Percentiles rank a stretch among this genome's conserved stretches.
Conservation (phyloP, 768 basidiomycete genomes). For the Hysterangium stoloniferum region DNA sequence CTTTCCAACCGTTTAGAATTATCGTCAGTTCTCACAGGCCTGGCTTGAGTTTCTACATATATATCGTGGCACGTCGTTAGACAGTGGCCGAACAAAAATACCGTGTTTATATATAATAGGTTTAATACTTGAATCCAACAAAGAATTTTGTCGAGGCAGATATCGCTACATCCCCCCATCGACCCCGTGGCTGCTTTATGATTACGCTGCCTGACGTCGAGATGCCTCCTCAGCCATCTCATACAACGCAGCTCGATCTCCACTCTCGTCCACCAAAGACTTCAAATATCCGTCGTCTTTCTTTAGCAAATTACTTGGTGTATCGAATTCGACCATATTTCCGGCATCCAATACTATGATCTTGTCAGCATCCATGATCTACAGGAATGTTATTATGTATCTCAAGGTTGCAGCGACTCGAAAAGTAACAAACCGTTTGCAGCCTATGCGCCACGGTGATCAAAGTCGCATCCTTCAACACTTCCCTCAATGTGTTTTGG, state of each 20-base stretch:
- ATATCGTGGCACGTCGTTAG: too few species aligned
- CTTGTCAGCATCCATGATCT: constrained; percentile 54
- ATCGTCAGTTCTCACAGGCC: too few species aligned
- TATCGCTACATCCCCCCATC: too few species aligned
- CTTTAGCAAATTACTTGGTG: constrained; percentile 41
- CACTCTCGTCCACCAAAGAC: constrained; percentile 50
- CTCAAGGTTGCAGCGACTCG: background rate
- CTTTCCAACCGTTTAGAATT: too few species aligned
- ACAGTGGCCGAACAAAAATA: too few species aligned
- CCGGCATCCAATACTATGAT: too few species aligned
- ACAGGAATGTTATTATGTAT: background rate
- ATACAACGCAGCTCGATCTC: constrained; percentile 41
- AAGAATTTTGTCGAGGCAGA: too few species aligned
- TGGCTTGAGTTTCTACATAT: too few species aligned
- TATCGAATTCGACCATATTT: constrained; percentile 49
- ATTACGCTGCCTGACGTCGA: too few species aligned
- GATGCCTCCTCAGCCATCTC: constrained; percentile 29
- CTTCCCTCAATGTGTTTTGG: constrained; percentile 34
- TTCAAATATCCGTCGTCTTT: constrained; percentile 45
- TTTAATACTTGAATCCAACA: too few species aligned
- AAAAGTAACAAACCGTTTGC: constrained; percentile 15
- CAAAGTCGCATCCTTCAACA: constrained; percentile 35
- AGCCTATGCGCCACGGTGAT: constrained; percentile 41
- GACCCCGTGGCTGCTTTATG: too few species aligned
- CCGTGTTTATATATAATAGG: too few species aligned